Base-by-base conservation (phyloP, 2,329 filamentous ascomycete species). In the Microdochium trichocladiopsis region DNA sequence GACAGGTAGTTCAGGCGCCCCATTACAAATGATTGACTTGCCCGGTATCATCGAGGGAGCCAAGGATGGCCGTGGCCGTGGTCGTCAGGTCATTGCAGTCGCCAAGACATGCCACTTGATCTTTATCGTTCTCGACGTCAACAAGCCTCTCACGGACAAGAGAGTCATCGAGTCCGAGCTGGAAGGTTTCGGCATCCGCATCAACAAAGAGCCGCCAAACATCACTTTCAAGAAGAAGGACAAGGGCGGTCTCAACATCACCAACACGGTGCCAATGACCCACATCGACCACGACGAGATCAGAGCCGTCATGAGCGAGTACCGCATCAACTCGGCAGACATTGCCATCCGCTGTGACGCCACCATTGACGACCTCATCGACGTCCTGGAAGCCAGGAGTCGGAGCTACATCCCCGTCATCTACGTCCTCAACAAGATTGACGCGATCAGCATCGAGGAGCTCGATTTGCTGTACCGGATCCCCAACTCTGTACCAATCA, bases 171-270 rank as follows among this genome's bases (percentile, higher is more conserved):
- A 99, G 73, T 80, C 83, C 50, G 94, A 99, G 74, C 73, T 99
- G 67, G 94, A 99, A 69, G 94, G 94, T 8, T 99, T 99, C 63
- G 94, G 94, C 31, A 96, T 99, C 66, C 83, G 94, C 52, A 93
- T 97, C 76, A 99, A 99, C 78, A 99, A 97, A 77, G 75, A 84
- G 62, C 94, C 94, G 24, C 94, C 94, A 41, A 99, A 99, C 69
- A 99, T 99, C 64, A 89, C 94, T n/a, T 96, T 96, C 78, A 95
- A 87, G 74, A 99, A 99, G 79, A 99, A 99, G 78, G 94, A 99
- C 72, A 97, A 97, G 75, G 94, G 94, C 61, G 94, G 94, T 33
- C 84, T 99, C 66, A 92, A 89, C 65, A 94, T 99, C 66, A 96
- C 92, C n/a, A 94, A 84, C 72, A 99, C 94, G 2, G 87, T 94